phyloP scores from a whole-genome alignment of 305 asterid genomes.

The Ilex paraguariensis region DNA sequence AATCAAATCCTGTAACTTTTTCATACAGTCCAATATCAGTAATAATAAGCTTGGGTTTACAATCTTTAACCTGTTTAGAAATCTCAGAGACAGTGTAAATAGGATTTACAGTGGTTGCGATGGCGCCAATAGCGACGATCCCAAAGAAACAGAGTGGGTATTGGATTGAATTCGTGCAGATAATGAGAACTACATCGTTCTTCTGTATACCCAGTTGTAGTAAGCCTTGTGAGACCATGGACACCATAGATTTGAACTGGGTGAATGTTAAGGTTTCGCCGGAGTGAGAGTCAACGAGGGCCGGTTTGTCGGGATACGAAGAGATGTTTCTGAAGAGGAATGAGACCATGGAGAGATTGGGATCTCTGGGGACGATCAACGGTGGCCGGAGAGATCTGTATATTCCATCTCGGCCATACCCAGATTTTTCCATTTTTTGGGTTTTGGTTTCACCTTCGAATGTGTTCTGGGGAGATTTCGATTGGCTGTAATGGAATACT shows the following conservation, averaged over 20 bases:
- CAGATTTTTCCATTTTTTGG: conserved; percentile 75
- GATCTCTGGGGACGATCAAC: conserved; percentile 38
- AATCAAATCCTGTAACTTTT: conserved; percentile 45
- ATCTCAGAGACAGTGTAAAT: conserved; percentile 59
- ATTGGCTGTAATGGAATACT: too few relatives aligned
- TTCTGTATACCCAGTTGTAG: conserved; percentile 55
- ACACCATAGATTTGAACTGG: conserved; percentile 50
- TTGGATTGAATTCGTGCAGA: conserved; percentile 69
- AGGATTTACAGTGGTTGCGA: conserved; percentile 82
- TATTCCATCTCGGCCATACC: conserved; percentile 86
- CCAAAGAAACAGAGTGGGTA: conserved; percentile 70
- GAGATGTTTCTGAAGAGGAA: conserved; percentile 70
- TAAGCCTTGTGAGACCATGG: conserved; percentile 50
- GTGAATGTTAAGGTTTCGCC: conserved; percentile 45
- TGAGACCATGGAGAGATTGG: conserved; percentile 54
- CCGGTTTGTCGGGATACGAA: conserved; percentile 59
- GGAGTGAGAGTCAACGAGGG: conserved; percentile 55
- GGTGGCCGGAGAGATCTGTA: conserved; percentile 75
- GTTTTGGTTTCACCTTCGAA: too few relatives aligned
- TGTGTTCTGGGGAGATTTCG: too few relatives aligned
- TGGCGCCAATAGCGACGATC: conserved; percentile 55
- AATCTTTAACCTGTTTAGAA: conserved; percentile 69
- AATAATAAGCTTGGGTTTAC: conserved; percentile 56
- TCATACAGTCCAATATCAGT: conserved; percentile 55
- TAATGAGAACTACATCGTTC: conserved; percentile 69